phyloP scores from a whole-genome alignment of 768 basidiomycete species.

The Pleurotus platypus region DNA sequence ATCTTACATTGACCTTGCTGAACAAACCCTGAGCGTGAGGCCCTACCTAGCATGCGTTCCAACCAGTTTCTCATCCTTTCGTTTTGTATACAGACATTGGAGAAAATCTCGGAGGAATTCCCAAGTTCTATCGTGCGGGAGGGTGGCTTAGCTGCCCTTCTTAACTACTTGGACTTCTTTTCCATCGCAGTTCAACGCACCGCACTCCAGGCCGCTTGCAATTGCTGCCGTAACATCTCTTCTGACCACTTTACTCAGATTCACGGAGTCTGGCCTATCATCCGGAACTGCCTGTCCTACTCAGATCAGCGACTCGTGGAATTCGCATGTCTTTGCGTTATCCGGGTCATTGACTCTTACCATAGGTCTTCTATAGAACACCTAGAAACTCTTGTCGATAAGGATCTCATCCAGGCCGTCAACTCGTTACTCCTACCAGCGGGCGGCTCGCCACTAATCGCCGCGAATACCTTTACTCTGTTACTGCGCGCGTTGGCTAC shows the following conservation, averaged over 20 bases:
- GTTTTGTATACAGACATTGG: slow-evolving; percentile 66
- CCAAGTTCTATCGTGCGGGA: slow-evolving; percentile 95
- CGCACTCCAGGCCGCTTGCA: slow-evolving; percentile 93
- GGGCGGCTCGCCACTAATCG: slow-evolving; percentile 82
- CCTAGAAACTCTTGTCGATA: slow-evolving; percentile 82
- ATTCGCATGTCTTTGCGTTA: slow-evolving; percentile 91
- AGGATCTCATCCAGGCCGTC: slow-evolving; percentile 75
- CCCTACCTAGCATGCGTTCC: slow-evolving; percentile 10
- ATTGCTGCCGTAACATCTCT: slow-evolving; percentile 92
- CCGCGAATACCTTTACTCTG: slow-evolving; percentile 84
- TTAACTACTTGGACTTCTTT: slow-evolving; percentile 98
- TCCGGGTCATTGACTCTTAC: slow-evolving; percentile 91
- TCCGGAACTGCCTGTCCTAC: slow-evolving; percentile 88
- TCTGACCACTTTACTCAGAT: slow-evolving; percentile 89
- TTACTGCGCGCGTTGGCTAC: slow-evolving; percentile 85
- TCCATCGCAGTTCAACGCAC: slow-evolving; percentile 97
- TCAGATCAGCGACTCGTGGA: slow-evolving; percentile 97
- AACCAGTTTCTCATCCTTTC: slow-evolving; percentile 7
- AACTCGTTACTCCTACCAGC: slow-evolving; percentile 83
- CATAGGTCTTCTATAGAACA: slow-evolving; percentile 80
- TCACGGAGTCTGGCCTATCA: slow-evolving; percentile 85
- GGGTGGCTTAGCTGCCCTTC: slow-evolving; percentile 87
- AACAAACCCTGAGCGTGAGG: slow-evolving; percentile 95
- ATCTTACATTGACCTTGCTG: slow-evolving; percentile 95
- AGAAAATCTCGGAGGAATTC: slow-evolving; percentile 98